Evolutionary conservation across 2,329 filamentous ascomycete genomes (phyloP).

Genomic region (Arthrobotrys sphaeroides): DNA sequence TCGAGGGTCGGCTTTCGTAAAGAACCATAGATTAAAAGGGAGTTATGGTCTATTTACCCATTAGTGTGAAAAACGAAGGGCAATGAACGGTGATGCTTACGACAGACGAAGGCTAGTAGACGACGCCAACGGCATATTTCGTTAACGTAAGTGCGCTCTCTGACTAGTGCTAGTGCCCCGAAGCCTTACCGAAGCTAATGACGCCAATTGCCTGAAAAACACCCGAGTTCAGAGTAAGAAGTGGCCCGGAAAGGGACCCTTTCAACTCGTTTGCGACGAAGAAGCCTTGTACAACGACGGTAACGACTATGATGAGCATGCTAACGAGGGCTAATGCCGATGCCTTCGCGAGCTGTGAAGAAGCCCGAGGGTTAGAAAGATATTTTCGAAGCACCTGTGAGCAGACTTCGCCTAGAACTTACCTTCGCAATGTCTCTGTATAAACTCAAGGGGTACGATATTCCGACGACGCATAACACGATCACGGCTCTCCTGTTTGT

Average conservation of each 20-base stretch:
- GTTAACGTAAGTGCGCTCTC: slow-evolving; percentile 55
- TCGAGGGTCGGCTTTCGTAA: slow-evolving; percentile 93
- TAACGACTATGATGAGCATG: slow-evolving; percentile 89
- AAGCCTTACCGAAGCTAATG: slow-evolving; percentile 83
- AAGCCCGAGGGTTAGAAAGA: not conserved
- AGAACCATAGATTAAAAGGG: slow-evolving; percentile 94
- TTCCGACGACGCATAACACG: slow-evolving; percentile 81
- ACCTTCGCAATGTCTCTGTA: slow-evolving; percentile 98
- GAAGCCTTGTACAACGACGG: slow-evolving; percentile 84
- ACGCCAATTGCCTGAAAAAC: slow-evolving; percentile 97
- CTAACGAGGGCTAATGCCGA: slow-evolving; percentile 91
- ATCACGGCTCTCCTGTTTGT: slow-evolving; percentile 85
- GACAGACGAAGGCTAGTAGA: slow-evolving; percentile 71
- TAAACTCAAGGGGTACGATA: slow-evolving; percentile 90
- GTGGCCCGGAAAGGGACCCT: slow-evolving; percentile 74
- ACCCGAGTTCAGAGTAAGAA: slow-evolving; percentile 82
- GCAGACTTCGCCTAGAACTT: slow-evolving; percentile 58
- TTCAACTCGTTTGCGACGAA: slow-evolving; percentile 75
- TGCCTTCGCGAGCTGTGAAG: slow-evolving; percentile 83
- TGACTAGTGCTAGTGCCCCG: not conserved
- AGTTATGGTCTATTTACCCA: slow-evolving; percentile 78
- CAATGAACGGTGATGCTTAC: slow-evolving; percentile 61
- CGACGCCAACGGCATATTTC: slow-evolving; percentile 58
- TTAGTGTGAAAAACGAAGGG: slow-evolving; percentile 50
- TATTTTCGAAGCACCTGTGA: no score